Percentiles rank a stretch among this genome's conserved stretches.
phyloP scores from a whole-genome alignment of 768 basidiomycete genomes.

The Hericium alpestre region DNA sequence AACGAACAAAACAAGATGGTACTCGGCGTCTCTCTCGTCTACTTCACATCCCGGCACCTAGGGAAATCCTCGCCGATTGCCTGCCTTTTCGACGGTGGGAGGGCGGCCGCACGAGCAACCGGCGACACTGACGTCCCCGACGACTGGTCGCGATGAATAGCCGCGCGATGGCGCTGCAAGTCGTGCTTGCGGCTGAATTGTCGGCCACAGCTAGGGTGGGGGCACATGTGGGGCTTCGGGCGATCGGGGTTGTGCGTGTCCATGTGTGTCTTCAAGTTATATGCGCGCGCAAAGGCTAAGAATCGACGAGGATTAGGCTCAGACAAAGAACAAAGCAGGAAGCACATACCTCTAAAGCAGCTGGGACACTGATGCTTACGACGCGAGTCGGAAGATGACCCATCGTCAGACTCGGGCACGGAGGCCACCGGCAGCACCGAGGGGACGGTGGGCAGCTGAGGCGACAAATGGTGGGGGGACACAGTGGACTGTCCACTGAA shows the following conservation, averaged over 20 bases:
- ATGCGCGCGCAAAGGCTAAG: conserved; percentile 82
- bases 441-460: conserved; percentile 36
- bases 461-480: conserved; percentile 45
- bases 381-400: conserved; percentile 24
- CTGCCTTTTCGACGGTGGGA: conserved; percentile 14
- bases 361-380: conserved; percentile 68
- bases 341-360: conserved; percentile 57
- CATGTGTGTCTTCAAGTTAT: conserved; percentile 92
- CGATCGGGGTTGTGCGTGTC: conserved; percentile 91
- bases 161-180: conserved; percentile 78
- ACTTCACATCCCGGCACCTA: conserved; percentile 55
- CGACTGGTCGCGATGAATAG: conserved; percentile 46
- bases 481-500: conserved; percentile 30
- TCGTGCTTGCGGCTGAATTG: conserved; percentile 95
- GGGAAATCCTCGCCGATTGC: conserved; percentile 9
- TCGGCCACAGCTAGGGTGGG: conserved; percentile 74
- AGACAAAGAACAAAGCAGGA: conserved; percentile 4
- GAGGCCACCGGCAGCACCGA: conserved; percentile 29
- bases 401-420: conserved; percentile 34
- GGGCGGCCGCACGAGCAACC: conserved; percentile 8
- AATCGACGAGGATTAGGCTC: background rate
- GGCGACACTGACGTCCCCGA: conserved; percentile 15
- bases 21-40: conserved; percentile 12
- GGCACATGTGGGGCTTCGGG: conserved; percentile 81
- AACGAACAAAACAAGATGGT: background rate